phyloP scores from a whole-genome alignment of 2,329 filamentous ascomycete species.

The Neopestalotiopsis clavispora region DNA sequence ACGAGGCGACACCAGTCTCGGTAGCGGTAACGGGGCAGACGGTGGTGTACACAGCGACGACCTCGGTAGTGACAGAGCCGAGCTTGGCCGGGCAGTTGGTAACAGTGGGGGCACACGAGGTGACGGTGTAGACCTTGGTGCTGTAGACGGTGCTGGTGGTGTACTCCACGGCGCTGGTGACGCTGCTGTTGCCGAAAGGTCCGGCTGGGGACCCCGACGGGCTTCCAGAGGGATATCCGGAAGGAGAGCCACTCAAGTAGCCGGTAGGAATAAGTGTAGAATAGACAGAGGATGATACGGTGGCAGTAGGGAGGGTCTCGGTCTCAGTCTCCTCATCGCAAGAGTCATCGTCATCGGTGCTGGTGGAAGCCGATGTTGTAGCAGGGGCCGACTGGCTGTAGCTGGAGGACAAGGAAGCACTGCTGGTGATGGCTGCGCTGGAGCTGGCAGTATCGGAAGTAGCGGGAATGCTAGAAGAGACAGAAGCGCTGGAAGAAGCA shows the following conservation, averaged over 20 bases:
- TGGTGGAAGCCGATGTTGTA: constrained; percentile 6
- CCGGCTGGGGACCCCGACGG: background rate
- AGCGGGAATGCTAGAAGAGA: background rate
- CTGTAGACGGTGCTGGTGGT: constrained; percentile 35
- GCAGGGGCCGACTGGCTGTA: background rate
- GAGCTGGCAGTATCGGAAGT: constrained; percentile 3
- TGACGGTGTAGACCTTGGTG: constrained; percentile 40
- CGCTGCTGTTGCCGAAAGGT: background rate
- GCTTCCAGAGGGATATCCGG: background rate
- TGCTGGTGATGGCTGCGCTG: constrained; percentile 14
- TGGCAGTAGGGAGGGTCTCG: background rate
- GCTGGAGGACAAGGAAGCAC: background rate
- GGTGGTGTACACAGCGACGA: constrained; percentile 50
- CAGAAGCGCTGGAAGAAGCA: background rate
- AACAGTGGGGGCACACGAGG: constrained; percentile 37
- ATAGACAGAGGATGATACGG: background rate
- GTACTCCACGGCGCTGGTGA: background rate
- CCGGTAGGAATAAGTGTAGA: background rate
- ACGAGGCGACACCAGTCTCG: background rate
- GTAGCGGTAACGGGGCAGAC: constrained; percentile 46
- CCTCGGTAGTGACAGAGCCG: constrained; percentile 49
- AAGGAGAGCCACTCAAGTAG: background rate
- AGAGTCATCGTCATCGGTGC: background rate
- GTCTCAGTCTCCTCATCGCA: constrained; percentile 7
- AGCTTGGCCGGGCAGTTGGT: constrained; percentile 41